Evolutionary conservation across 352 stramenopile species (phyloP).

Genomic region (Pythium monospermum): DNA sequence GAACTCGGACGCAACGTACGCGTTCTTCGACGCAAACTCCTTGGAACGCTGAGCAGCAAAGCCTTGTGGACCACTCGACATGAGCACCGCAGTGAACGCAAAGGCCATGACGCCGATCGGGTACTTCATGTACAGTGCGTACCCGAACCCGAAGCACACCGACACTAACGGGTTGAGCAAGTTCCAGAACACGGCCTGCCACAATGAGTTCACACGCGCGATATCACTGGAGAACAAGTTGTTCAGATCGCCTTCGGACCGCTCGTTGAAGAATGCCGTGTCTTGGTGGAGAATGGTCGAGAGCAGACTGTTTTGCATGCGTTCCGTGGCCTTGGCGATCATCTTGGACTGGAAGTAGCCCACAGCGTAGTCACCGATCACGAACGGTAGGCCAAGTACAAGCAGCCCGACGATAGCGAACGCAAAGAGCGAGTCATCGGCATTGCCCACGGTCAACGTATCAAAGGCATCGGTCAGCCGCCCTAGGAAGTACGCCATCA

Average conservation of each 20-base stretch:
- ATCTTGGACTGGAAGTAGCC: constrained; percentile 90
- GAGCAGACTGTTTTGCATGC: constrained; percentile 65
- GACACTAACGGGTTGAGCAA: constrained; percentile 75
- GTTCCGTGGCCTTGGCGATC: constrained; percentile 84
- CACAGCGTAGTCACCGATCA: constrained; percentile 81
- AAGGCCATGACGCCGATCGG: constrained; percentile 82
- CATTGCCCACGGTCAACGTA: constrained; percentile 28
- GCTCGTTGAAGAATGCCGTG: constrained; percentile 77
- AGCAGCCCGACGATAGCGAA: constrained; percentile 74
- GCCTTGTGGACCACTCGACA: constrained; percentile 79
- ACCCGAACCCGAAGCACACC: constrained; percentile 80
- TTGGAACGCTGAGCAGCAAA: constrained; percentile 81
- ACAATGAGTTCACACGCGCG: constrained; percentile 78
- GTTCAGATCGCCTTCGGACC: constrained; percentile 85
- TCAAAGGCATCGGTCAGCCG: constrained; percentile 73
- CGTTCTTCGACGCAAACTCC: constrained; percentile 83
- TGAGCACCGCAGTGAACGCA: constrained; percentile 69
- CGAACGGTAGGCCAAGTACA: constrained; percentile 75
- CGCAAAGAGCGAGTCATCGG: constrained; percentile 40
- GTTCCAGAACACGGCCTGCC: constrained; percentile 88
- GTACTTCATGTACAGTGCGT: constrained; percentile 78
- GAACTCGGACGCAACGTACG: constrained; percentile 84
- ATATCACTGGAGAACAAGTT: constrained; percentile 87
- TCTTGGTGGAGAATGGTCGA: constrained; percentile 78
- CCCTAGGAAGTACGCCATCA: constrained; percentile 69